phyloP scores from a whole-genome alignment of 2,329 filamentous ascomycete genomes.

The Nigrograna mackinnonii region DNA sequence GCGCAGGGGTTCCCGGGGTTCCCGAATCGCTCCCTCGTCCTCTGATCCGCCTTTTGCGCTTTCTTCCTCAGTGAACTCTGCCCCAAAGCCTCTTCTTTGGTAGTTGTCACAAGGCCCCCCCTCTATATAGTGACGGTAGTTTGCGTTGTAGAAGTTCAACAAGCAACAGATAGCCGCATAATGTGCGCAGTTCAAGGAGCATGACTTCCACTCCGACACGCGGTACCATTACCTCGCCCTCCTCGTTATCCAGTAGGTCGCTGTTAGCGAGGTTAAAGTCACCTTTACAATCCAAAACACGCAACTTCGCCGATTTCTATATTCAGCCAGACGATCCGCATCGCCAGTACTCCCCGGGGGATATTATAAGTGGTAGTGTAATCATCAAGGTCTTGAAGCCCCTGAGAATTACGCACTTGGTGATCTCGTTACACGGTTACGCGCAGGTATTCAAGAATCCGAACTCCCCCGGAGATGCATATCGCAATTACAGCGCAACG shows the following conservation, averaged over 20 bases:
- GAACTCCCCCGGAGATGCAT: conserved; percentile 61
- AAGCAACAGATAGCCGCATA: conserved; percentile 42
- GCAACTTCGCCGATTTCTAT: conserved; percentile 77
- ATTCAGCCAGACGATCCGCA: conserved; percentile 78
- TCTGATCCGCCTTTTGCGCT: too few relatives aligned
- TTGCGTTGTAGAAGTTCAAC: conserved; percentile 4
- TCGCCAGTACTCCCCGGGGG: conserved; percentile 74
- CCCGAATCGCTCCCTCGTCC: too few relatives aligned
- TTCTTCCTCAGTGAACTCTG: too few relatives aligned
- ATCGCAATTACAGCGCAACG: conserved; percentile 51
- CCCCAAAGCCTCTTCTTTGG: too few relatives aligned
- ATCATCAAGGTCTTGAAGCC: conserved; percentile 74
- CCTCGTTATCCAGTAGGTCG: conserved; percentile 32
- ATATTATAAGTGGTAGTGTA: conserved; percentile 73
- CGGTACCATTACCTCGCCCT: conserved; percentile 30
- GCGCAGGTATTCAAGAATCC: conserved; percentile 77
- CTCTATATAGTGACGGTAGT: conserved; percentile 5
- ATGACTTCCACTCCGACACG: conserved; percentile 44
- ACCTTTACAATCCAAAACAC: conserved; percentile 58
- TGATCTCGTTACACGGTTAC: conserved; percentile 76
- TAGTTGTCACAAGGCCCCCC: too few relatives aligned
- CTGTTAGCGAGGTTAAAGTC: conserved; percentile 60
- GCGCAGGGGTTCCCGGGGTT: too few relatives aligned
- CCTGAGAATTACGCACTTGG: conserved; percentile 77
- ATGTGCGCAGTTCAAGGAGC: conserved; percentile 40